Base-by-base conservation (phyloP, 768 basidiomycete species). In the Gloeopeniophorella convolvens region DNA sequence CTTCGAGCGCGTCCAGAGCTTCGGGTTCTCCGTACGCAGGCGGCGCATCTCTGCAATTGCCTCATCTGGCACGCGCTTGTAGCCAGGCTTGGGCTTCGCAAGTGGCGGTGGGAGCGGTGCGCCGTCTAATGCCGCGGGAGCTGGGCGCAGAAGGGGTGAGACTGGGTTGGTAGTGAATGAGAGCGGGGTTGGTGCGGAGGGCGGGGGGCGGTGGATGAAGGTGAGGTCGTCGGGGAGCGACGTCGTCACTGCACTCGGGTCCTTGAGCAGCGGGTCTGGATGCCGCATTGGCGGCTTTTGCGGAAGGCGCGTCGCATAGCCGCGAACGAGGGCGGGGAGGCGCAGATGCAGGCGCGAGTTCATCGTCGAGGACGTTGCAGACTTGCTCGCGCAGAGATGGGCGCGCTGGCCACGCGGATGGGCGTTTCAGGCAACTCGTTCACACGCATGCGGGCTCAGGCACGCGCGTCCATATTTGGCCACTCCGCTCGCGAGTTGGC, bases 181-280 rank as follows among this genome's bases (percentile, higher is more conserved):
- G 51, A 73, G 70, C 3, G 88, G 87, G 15, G 87, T 74, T 8
- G 85, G 83, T 9, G 82, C 77, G 9, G 83, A 79, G 0, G 89
- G 85, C 0, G 89, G 89, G n/a, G 85, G 85, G 35, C 89, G 82
- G 63, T 88, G 86, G 50, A 91, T 82, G 64, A 91, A 91, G 0
- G 86, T 86, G 48, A 89, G 65, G 51, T 75, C 70, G 49, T 77
- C 75, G 24, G 54, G 44, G 30, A 58, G 50, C 9, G 54, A 42
- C 8, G 55, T 56, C 33, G 45, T 36, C 3, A 45, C 30, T 15
- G 55, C 41, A 16, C 36, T 49, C 11, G 50, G 47, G 12, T 45
- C 44, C 10, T 48, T 56, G 32, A 33, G 36, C 9, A 58, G 57
- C 13, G 57, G 57, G 30, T 58, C 57, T 2, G 46, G 37, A 21